These are phyloP conservation scores for Phytopythium chamaehyphon DNA, from an alignment of 352 stramenopile genomes.

Conservation along the genomic window DNA sequence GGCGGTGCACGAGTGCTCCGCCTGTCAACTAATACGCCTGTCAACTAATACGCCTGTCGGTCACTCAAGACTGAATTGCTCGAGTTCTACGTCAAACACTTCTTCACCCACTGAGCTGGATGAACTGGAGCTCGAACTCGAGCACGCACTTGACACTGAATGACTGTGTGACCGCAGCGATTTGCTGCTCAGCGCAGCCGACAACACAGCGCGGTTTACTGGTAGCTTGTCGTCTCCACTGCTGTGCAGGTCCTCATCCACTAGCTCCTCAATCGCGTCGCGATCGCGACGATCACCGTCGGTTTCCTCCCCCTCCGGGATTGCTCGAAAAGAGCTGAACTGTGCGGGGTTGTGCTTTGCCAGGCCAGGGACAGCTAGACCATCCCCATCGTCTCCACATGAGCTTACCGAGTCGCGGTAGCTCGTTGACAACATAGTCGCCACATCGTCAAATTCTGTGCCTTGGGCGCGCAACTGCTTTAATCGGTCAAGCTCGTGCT, in stretches of 20 bases:
- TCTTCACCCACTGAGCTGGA: slow-evolving; percentile 2
- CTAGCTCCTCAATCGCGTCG: not conserved
- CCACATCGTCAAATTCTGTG: slow-evolving; percentile 11
- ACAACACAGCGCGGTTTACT: not conserved
- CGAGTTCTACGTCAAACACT: slow-evolving; percentile 6
- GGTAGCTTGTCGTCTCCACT: not conserved
- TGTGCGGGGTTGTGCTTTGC: slow-evolving; percentile 72
- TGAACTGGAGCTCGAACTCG: not conserved
- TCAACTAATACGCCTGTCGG: not conserved
- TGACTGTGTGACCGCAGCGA: not conserved
- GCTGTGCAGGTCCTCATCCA: not conserved
- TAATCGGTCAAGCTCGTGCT: slow-evolving; percentile 67
- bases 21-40: not conserved
- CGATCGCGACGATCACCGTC: not conserved
- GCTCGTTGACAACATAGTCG: slow-evolving; percentile 1
- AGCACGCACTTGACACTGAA: not conserved
- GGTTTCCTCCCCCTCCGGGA: slow-evolving; percentile 32
- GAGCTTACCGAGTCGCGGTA: slow-evolving; percentile 29
- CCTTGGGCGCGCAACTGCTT: slow-evolving; percentile 33
- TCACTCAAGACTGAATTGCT: not conserved
- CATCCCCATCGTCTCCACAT: slow-evolving; percentile 52
- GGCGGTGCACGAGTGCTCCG: not conserved
- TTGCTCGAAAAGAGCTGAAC: slow-evolving; percentile 81
- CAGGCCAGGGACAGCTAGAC: slow-evolving; percentile 62
- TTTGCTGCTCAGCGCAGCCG: not conserved